Conservation (phyloP, 164 flowering plant genomes). For the Santalum album region DNA sequence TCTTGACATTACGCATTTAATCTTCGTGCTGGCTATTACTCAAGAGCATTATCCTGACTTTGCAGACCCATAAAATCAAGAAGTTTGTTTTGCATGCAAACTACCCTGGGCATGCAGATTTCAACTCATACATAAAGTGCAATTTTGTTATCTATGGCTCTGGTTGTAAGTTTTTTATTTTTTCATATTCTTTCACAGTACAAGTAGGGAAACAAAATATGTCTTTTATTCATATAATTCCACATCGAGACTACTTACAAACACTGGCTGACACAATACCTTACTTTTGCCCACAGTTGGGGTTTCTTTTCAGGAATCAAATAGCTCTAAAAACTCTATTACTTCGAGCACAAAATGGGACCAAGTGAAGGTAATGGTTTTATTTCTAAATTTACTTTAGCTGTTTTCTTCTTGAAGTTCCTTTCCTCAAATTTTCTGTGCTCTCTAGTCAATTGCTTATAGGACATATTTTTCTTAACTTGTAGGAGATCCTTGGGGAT, state of each 20-base stretch:
- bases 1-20: no score
- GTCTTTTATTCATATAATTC: not conserved
- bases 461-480: not conserved
- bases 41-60: constrained; percentile 11
- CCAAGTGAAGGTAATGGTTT: constrained; percentile 70
- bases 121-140: constrained; percentile 93
- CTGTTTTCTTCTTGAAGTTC: no score
- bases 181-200: not conserved
- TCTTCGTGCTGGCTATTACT: not conserved
- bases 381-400: no score
- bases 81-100: constrained; percentile 95
- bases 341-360: constrained; percentile 96
- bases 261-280: not conserved
- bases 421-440: no score
- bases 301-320: constrained; percentile 43
- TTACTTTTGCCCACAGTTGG: constrained; percentile 30
- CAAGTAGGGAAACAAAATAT: not conserved
- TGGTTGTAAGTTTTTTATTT: constrained; percentile 29
- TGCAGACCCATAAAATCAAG: constrained; percentile 90
- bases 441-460: not conserved
- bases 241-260: not conserved
- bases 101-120: constrained; percentile 96
- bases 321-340: constrained; percentile 43
- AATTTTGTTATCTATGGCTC: constrained; percentile 65
- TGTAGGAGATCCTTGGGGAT: constrained; percentile 89